These are phyloP conservation scores for Lobosporangium transversale DNA, from an alignment of 192 early-diverging fungal species.

Conservation along the genomic window DNA sequence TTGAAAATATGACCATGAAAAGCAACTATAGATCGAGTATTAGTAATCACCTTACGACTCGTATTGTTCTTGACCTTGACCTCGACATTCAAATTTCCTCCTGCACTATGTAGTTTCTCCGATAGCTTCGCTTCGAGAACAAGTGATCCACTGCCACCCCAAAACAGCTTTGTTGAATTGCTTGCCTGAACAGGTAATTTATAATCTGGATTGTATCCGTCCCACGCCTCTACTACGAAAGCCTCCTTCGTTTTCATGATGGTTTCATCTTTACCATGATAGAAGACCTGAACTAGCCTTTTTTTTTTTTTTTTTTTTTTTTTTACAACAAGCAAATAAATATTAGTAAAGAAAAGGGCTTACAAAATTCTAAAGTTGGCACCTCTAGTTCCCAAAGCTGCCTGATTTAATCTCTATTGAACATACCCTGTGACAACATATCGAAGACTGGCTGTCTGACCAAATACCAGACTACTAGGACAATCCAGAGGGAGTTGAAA, in stretches of 20 bases:
- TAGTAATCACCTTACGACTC: slow-evolving; percentile 54
- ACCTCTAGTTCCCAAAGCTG: too few relatives aligned
- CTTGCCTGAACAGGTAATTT: slow-evolving; percentile 37
- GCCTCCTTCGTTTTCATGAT: slow-evolving; percentile 67
- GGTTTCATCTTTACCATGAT: slow-evolving; percentile 64
- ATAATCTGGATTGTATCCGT: slow-evolving; percentile 53
- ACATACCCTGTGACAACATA: slow-evolving; percentile 70
- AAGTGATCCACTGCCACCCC: slow-evolving; percentile 54
- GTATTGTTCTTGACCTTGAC: slow-evolving; percentile 61
- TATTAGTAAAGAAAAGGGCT: too few relatives aligned
- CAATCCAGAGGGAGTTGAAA: slow-evolving; percentile 70
- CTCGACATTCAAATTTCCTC: slow-evolving; percentile 55
- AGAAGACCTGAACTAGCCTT: slow-evolving; percentile 65
- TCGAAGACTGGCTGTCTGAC: slow-evolving; percentile 58
- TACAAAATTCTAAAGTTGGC: too few relatives aligned
- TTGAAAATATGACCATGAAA: too few relatives aligned
- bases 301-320: too few relatives aligned
- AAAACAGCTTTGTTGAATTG: slow-evolving; percentile 55
- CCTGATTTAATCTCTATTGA: background rate
- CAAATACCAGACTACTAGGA: slow-evolving; percentile 65
- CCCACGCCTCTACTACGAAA: slow-evolving; percentile 66
- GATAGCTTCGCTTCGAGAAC: slow-evolving; percentile 48
- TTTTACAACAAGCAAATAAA: too few relatives aligned
- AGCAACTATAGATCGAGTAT: too few relatives aligned
- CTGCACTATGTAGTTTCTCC: slow-evolving; percentile 50